These are phyloP conservation scores for Saussurea involucrata DNA, from an alignment of 129 eudicot genomes.

Conservation along the genomic window DNA sequence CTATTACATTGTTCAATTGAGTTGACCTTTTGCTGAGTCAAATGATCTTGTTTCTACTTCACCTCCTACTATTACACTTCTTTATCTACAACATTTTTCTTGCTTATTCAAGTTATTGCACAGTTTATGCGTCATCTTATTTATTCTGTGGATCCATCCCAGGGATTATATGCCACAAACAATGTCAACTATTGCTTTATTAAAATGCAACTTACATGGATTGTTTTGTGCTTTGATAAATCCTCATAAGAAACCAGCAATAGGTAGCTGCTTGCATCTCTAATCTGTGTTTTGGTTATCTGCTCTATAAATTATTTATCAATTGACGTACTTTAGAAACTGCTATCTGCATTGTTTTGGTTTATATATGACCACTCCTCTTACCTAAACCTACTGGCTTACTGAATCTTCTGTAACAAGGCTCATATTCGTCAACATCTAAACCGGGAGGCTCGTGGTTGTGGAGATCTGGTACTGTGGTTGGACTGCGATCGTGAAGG, in stretches of 20 bases:
- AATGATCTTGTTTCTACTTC: too few species aligned
- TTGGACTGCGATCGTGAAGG: conserved; percentile 98
- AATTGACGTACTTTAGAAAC: background rate
- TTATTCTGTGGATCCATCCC: too few species aligned
- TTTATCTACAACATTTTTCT: background rate
- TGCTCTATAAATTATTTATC: background rate
- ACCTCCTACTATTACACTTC: background rate
- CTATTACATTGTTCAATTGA: background rate
- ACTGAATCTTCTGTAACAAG: conserved; percentile 38
- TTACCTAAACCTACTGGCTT: conserved; percentile 10
- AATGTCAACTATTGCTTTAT: background rate
- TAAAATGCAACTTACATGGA: background rate
- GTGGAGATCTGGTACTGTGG: conserved; percentile 80
- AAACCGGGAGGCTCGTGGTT: conserved; percentile 90
- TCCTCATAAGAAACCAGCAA: background rate
- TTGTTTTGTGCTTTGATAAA: background rate
- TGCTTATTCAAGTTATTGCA: background rate
- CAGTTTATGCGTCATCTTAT: background rate
- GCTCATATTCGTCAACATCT: conserved; percentile 92
- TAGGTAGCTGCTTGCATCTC: background rate
- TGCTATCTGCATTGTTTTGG: background rate
- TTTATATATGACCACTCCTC: background rate
- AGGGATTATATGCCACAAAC: background rate
- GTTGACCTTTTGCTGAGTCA: background rate
- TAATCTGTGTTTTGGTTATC: background rate